Conservation (phyloP, 352 stramenopile species). For the Thraustotheca clavata region DNA sequence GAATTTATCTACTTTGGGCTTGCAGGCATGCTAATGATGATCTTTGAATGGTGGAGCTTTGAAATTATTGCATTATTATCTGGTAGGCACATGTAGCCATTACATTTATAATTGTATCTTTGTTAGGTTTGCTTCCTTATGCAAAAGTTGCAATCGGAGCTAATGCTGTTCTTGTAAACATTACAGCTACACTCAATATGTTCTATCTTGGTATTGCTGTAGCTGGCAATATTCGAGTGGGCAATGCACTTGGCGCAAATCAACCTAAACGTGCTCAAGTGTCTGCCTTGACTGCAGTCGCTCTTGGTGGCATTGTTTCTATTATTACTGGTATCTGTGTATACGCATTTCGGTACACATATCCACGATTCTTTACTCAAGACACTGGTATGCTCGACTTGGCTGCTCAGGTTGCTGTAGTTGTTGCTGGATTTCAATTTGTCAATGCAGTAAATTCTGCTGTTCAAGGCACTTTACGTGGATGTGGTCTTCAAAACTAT, state of each 20-base stretch:
- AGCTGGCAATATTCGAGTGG: slow-evolving; percentile 69
- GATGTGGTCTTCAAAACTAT: slow-evolving; percentile 67
- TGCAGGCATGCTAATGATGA: slow-evolving; percentile 74
- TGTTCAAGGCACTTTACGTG: slow-evolving; percentile 73
- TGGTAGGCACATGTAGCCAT: neutral
- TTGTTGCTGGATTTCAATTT: slow-evolving; percentile 52
- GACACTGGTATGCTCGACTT: slow-evolving; percentile 27
- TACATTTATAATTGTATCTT: neutral
- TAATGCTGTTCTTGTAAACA: slow-evolving; percentile 72
- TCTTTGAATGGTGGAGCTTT: slow-evolving; percentile 84
- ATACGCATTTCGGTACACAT: slow-evolving; percentile 22
- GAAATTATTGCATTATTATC: slow-evolving; percentile 61
- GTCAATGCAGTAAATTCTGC: slow-evolving; percentile 66
- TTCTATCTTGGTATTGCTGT: slow-evolving; percentile 60
- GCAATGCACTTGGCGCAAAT: slow-evolving; percentile 29
- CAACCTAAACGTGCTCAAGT: slow-evolving; percentile 12
- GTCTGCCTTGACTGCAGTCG: neutral
- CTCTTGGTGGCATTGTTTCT: slow-evolving; percentile 16
- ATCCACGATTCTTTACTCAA: slow-evolving; percentile 30
- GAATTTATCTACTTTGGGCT: slow-evolving; percentile 74
- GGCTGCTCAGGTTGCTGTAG: slow-evolving; percentile 25
- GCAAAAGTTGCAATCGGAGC: slow-evolving; percentile 75
- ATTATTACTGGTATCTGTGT: slow-evolving; percentile 24
- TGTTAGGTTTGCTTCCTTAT: slow-evolving; percentile 50
- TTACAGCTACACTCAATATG: slow-evolving; percentile 57